These are phyloP conservation scores for Cadophora sp. DNA, from an alignment of 2,329 filamentous ascomycete genomes.

Conservation along the genomic window DNA sequence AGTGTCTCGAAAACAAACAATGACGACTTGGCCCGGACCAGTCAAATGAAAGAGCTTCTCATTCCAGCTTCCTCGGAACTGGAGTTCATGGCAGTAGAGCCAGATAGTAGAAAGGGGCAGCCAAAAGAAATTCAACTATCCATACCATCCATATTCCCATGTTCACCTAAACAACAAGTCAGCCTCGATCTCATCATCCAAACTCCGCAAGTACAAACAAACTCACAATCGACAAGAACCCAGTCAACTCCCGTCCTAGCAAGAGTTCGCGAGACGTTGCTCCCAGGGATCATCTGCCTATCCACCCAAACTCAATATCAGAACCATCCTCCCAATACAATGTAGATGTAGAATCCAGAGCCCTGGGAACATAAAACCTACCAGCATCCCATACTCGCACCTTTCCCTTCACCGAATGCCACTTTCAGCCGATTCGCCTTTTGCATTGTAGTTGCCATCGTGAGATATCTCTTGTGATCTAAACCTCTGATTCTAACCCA, in stretches of 20 bases:
- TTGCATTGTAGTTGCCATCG: constrained; percentile 42
- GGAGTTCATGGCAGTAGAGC: too few relatives aligned
- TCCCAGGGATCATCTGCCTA: constrained; percentile 66
- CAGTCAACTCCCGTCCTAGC: constrained; percentile 70
- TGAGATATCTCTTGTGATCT: constrained; percentile 9
- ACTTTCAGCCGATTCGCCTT: constrained; percentile 56
- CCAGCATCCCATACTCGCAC: constrained; percentile 61
- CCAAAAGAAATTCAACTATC: constrained; percentile 8
- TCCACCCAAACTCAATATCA: background rate
- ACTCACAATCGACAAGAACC: constrained; percentile 66
- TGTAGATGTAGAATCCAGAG: background rate
- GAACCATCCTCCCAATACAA: background rate
- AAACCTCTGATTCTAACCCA: background rate
- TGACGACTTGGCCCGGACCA: too few relatives aligned
- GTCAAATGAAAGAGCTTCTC: too few relatives aligned
- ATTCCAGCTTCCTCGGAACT: too few relatives aligned
- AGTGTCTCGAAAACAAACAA: too few relatives aligned
- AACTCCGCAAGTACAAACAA: background rate
- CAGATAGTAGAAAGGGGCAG: too few relatives aligned
- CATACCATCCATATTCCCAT: constrained; percentile 61
- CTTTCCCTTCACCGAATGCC: constrained; percentile 55
- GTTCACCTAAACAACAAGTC: constrained; percentile 39
- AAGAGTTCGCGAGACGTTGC: constrained; percentile 64
- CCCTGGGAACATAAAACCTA: background rate
- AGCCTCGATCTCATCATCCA: background rate